Evolutionary conservation across 2,329 filamentous ascomycete genomes (phyloP).

Genomic region (Paramyrothecium roridum): DNA sequence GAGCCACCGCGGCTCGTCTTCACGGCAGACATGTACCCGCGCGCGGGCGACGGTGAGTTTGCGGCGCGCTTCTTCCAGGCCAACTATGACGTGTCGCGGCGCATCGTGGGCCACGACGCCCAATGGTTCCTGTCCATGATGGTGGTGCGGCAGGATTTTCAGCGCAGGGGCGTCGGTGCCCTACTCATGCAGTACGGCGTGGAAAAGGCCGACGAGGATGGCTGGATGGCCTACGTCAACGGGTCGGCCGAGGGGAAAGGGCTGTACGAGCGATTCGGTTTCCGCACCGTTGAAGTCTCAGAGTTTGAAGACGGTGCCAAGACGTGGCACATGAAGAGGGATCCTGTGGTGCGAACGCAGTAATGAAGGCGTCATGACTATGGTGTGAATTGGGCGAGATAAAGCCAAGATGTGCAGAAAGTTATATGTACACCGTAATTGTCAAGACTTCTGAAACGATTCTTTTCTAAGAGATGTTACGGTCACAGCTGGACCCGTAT

Average conservation of each 20-base stretch:
- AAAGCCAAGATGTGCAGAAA: no score
- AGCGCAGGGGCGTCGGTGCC: conserved; percentile 28
- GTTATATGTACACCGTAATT: no score
- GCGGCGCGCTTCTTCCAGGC: conserved; percentile 38
- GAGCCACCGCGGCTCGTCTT: conserved; percentile 13
- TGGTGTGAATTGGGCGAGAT: no score
- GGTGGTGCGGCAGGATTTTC: conserved; percentile 24
- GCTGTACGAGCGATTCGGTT: conserved; percentile 26
- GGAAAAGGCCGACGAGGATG: conserved; percentile 22
- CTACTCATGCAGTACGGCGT: conserved; percentile 28
- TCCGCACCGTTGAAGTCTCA: conserved; percentile 15
- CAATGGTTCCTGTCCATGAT: conserved; percentile 31
- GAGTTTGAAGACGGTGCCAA: conserved; percentile 15
- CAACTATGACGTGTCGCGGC: conserved; percentile 16
- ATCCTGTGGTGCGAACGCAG: conserved; percentile 4
- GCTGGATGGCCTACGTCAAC: conserved; percentile 23
- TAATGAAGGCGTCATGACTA: no score
- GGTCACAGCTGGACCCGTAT: no score
- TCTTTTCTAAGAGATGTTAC: no score
- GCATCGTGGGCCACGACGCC: conserved; percentile 18
- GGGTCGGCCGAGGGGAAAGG: conserved; percentile 17
- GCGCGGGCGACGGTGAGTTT: conserved; percentile 22
- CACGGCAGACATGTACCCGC: conserved; percentile 16
- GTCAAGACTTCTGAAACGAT: no score
- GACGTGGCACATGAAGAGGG: conserved; percentile 27